Conservation (phyloP, 768 basidiomycete species). For the Dendrothele bispora region DNA sequence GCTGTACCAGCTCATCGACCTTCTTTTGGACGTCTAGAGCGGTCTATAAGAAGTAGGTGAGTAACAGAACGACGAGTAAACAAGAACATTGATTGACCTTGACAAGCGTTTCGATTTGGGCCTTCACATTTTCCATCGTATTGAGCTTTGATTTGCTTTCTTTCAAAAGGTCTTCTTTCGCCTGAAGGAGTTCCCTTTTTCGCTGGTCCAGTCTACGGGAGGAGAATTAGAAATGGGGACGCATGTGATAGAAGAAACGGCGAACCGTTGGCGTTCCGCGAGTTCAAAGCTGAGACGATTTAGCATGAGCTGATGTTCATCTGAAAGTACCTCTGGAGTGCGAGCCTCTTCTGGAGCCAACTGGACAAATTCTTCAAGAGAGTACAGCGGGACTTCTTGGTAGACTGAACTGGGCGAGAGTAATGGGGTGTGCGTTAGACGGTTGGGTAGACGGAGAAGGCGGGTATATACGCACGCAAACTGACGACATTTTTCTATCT, state of each 20-base stretch:
- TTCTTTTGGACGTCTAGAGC: slow-evolving; percentile 76
- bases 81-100: slow-evolving; percentile 47
- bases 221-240: slow-evolving; percentile 5
- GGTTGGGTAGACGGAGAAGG: slow-evolving; percentile 1
- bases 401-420: slow-evolving; percentile 67
- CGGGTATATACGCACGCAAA: slow-evolving; percentile 77
- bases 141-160: slow-evolving; percentile 72
- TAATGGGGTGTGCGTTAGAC: no score
- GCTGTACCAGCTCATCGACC: slow-evolving; percentile 64
- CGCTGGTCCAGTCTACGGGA: slow-evolving; percentile 61
- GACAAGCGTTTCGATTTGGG: slow-evolving; percentile 72
- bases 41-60: slow-evolving; percentile 39
- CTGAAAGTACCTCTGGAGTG: slow-evolving; percentile 56
- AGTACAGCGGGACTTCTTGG: slow-evolving; percentile 80
- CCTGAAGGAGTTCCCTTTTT: slow-evolving; percentile 63
- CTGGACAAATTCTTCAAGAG: slow-evolving; percentile 62
- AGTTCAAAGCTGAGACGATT: slow-evolving; percentile 87
- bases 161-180: slow-evolving; percentile 80
- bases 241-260: slow-evolving; percentile 14
- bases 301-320: slow-evolving; percentile 85
- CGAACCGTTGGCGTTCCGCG: slow-evolving; percentile 82
- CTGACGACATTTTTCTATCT: slow-evolving; percentile 91
- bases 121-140: slow-evolving; percentile 77
- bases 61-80: slow-evolving; percentile 12
- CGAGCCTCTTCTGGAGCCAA: slow-evolving; percentile 71